A percentile compares a stretch with the other conserved stretches of the same genome.
phyloP scores from a whole-genome alignment of 495 filamentous ascomycete genomes.

The Hypoxylon lienhwacheense region DNA sequence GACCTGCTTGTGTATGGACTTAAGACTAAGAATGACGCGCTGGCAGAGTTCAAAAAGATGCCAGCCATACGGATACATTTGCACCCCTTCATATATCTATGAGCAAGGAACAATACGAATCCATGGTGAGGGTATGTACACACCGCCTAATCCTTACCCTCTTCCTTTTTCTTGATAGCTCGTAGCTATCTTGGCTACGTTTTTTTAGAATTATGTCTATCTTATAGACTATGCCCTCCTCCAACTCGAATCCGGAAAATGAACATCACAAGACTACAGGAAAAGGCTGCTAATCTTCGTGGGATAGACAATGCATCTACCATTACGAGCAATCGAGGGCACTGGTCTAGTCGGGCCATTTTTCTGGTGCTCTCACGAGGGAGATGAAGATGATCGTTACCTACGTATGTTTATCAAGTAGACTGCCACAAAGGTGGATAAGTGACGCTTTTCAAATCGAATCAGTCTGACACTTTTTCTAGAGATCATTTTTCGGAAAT shows the following conservation, averaged over 20 bases:
- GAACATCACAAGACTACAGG: background rate
- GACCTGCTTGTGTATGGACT: too few relatives aligned
- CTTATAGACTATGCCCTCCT: too few relatives aligned
- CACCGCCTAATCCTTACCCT: background rate
- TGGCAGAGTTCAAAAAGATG: constrained; percentile 54
- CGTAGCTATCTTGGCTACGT: background rate
- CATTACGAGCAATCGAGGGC: constrained; percentile 55
- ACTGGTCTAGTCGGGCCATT: constrained; percentile 57
- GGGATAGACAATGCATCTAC: constrained; percentile 49
- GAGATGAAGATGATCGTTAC: constrained; percentile 54
- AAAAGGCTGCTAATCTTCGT: constrained; percentile 31
- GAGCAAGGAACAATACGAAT: constrained; percentile 43
- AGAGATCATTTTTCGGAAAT: constrained; percentile 60
- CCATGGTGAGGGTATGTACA: constrained; percentile 36
- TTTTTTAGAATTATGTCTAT: too few relatives aligned
- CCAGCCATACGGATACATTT: constrained; percentile 55
- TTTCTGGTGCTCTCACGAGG: constrained; percentile 58
- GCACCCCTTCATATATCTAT: constrained; percentile 51
- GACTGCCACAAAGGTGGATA: background rate
- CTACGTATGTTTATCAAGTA: constrained; percentile 43
- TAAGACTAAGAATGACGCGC: constrained; percentile 15
- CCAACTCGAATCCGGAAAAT: background rate
- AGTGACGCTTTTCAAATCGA: background rate
- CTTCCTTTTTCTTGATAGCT: background rate
- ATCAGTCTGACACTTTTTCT: constrained; percentile 10